Evolutionary conservation across 73 alveolate species (phyloP), one percentile per base, ranked within the genome.

Genomic region (Halteria grandinella): DNA sequence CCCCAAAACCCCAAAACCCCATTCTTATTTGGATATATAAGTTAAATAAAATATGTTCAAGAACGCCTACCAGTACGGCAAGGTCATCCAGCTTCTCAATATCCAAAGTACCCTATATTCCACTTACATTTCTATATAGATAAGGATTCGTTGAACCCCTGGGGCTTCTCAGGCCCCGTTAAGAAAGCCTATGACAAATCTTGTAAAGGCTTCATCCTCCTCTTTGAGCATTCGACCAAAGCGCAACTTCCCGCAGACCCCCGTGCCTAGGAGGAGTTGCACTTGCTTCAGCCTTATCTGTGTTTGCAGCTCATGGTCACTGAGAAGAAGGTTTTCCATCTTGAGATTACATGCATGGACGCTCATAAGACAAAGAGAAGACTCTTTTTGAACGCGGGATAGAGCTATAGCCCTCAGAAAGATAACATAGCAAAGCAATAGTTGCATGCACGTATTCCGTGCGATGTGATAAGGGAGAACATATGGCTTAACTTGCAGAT

Each of bases 381-480:
- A 37, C 51, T 92, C 50, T 71, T 92, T 15, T 92, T 92, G 72
- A 78, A 93, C 25, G 55, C 93, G 0, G 91, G 89, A 48, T 75
- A 87, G 41, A 41, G 48, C 40, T 62, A 62, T 27, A 40, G 47
- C 5, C 41, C 36, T 31, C 41, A 37, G 5, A 36, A 41, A 62
- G 78, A 62, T 41, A 95, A 91, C 47, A 72, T 92, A 23, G 84
- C 62, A 18, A 70, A 69, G 15, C 75, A 86, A 69, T 95, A 90
- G 41, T 79, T 86, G 27, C 96, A 92, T 86, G 94, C 97, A 23
- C 45, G 98, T 64, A 86, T 92, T 48, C 98, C 98, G 10, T 79
- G 83, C 24, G 69, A 69, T 45, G 70, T 79, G 53, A 85, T 92
- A 24, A 88, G 84, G 20, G 88, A 77, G 39, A 95, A 94, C 25